These are phyloP conservation scores for Phytophthora capsici DNA, from an alignment of 352 stramenopile species.

Conservation along the genomic window DNA sequence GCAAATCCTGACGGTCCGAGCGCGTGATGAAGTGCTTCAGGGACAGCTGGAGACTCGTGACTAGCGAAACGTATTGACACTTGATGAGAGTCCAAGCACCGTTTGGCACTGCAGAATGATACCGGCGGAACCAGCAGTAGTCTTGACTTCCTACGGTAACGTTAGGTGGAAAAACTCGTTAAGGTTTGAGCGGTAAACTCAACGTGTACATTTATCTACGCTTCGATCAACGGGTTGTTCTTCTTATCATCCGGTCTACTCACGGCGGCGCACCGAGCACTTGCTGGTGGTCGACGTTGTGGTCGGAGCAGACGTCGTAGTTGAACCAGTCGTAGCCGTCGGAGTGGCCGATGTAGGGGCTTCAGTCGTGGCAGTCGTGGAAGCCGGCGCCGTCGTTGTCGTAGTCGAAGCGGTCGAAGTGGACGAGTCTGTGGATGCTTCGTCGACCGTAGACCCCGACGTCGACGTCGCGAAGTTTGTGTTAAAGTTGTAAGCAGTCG, in stretches of 20 bases:
- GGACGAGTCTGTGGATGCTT: constrained; percentile 10
- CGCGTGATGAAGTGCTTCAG: constrained; percentile 15
- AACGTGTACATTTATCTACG: constrained; percentile 22
- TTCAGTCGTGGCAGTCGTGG: not conserved
- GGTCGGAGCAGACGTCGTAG: constrained; percentile 5
- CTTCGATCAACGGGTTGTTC: not conserved
- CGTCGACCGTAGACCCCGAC: constrained; percentile 13
- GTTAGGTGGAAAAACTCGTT: not conserved
- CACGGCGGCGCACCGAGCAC: constrained; percentile 25
- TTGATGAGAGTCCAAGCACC: constrained; percentile 16
- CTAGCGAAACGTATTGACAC: constrained; percentile 24
- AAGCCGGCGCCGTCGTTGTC: not conserved
- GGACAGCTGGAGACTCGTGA: constrained; percentile 15
- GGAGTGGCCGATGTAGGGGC: not conserved
- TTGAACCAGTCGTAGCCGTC: not conserved
- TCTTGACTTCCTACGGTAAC: not conserved
- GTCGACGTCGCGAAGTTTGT: constrained; percentile 21
- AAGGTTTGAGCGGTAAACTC: not conserved
- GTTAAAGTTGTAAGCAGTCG: constrained; percentile 16
- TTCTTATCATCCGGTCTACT: constrained; percentile 11
- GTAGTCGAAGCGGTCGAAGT: constrained; percentile 4
- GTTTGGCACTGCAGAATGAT: constrained; percentile 12
- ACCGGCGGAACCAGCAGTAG: not conserved
- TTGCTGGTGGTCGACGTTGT: constrained; percentile 18
- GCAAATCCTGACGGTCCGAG: constrained; percentile 21